phyloP scores from a whole-genome alignment of 352 stramenopile genomes.

The Phytophthora tentaculata region DNA sequence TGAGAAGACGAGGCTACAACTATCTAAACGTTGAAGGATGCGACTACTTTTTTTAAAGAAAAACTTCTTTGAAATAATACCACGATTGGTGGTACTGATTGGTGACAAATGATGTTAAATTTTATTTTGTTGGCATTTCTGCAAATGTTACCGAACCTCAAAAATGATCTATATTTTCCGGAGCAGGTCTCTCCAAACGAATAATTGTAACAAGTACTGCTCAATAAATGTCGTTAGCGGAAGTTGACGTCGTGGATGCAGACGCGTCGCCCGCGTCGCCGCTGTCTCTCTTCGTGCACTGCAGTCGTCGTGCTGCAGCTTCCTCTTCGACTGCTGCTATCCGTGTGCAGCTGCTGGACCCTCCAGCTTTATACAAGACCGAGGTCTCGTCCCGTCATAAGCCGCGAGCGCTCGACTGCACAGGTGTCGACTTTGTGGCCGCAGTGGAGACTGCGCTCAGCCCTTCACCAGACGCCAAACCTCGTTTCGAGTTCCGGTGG shows the following conservation, averaged over 20 bases:
- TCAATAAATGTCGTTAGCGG: constrained; percentile 27
- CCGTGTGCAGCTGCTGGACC: constrained; percentile 41
- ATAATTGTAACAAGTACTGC: too few species aligned
- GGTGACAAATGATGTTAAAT: too few species aligned
- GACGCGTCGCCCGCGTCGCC: constrained; percentile 1
- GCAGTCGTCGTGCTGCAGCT: constrained; percentile 1
- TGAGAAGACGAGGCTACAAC: too few species aligned
- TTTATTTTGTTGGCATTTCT: too few species aligned
- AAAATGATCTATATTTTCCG: too few species aligned
- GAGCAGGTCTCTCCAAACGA: too few species aligned
- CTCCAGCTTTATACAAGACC: constrained; percentile 36
- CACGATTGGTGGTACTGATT: too few species aligned
- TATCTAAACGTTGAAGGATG: too few species aligned
- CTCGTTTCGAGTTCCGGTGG: constrained; percentile 56
- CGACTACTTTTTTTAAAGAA: too few species aligned
- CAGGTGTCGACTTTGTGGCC: constrained; percentile 38
- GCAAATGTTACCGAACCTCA: too few species aligned
- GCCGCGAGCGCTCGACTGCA: constrained; percentile 52
- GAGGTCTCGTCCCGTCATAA: constrained; percentile 45
- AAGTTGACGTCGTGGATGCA: constrained; percentile 5
- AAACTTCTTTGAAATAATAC: too few species aligned
- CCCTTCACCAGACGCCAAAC: not conserved
- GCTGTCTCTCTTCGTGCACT: constrained; percentile 16
- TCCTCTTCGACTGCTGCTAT: constrained; percentile 19
- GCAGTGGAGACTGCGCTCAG: constrained; percentile 34